A percentile compares a stretch with the other conserved stretches of the same genome.
Conservation (phyloP, 2,329 filamentous ascomycete genomes). For the Penicillium sp. region DNA sequence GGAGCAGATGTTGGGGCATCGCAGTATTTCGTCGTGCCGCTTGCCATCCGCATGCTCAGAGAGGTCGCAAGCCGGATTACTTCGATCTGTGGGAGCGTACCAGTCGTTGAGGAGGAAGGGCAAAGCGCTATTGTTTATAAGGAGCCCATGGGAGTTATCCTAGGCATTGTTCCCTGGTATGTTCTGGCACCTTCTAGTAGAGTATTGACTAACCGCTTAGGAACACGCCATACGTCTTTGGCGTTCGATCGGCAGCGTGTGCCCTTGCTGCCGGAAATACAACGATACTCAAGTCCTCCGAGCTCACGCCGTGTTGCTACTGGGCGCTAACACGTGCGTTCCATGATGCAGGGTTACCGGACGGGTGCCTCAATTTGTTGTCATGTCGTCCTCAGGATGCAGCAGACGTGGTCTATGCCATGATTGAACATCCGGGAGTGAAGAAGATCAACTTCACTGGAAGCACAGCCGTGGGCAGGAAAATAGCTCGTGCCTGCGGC, state of each 20-base stretch:
- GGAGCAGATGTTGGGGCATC: slow-evolving; percentile 62
- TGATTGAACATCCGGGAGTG: slow-evolving; percentile 45
- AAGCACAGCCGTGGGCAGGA: slow-evolving; percentile 48
- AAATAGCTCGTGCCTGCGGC: slow-evolving; percentile 44
- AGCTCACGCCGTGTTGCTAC: slow-evolving; percentile 49
- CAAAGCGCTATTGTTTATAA: slow-evolving; percentile 54
- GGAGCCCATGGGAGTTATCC: slow-evolving; percentile 74
- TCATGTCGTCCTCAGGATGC: slow-evolving; percentile 40
- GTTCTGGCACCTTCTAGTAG: slow-evolving; percentile 14
- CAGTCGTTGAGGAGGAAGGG: slow-evolving; percentile 6
- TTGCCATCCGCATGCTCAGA: slow-evolving; percentile 49
- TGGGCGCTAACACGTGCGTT: slow-evolving; percentile 43
- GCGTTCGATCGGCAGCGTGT: slow-evolving; percentile 57
- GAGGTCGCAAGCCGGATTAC: slow-evolving; percentile 14
- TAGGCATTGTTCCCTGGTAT: slow-evolving; percentile 73
- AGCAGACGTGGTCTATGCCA: slow-evolving; percentile 37
- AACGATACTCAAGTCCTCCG: slow-evolving; percentile 37
- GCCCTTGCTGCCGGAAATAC: slow-evolving; percentile 75
- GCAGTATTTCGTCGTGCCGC: slow-evolving; percentile 34
- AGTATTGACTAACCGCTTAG: slow-evolving; percentile 31
- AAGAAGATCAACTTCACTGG: slow-evolving; percentile 54
- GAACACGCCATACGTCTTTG: slow-evolving; percentile 60
- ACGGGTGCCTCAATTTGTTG: slow-evolving; percentile 49
- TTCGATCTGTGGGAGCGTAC: slow-evolving; percentile 12
- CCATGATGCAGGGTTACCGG: slow-evolving; percentile 49